Evolutionary conservation across 2,329 filamentous ascomycete species (phyloP).

Genomic region (Pseudogymnoascus sp.): DNA sequence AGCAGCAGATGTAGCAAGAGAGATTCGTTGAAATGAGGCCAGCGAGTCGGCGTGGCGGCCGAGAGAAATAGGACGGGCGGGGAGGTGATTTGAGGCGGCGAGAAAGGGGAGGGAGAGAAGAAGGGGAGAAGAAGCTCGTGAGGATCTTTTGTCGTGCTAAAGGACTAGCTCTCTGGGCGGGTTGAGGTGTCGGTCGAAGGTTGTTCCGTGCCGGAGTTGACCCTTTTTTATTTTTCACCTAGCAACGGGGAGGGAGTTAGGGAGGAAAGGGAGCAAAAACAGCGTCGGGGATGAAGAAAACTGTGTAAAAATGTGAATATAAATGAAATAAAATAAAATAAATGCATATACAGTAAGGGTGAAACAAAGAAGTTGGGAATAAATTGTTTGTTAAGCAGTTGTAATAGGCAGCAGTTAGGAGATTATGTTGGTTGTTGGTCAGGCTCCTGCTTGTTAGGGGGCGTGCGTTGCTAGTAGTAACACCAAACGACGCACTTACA

Average conservation of each 20-base stretch:
- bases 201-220: not conserved
- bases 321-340: not conserved
- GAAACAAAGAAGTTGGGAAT: not conserved
- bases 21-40: not conserved
- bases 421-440: not conserved
- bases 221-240: not conserved
- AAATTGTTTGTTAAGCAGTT: not conserved
- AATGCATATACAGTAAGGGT: not conserved
- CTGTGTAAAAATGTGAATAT: not conserved
- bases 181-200: not conserved
- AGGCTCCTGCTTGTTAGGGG: not conserved
- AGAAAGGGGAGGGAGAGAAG: constrained; percentile 1
- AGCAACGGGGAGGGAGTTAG: not conserved
- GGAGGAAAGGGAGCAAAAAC: not conserved
- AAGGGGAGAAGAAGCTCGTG: not conserved
- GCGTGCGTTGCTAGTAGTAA: not conserved
- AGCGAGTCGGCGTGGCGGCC: not conserved
- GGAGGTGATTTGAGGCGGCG: not conserved
- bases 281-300: not conserved
- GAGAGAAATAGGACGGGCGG: not conserved
- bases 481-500: not conserved
- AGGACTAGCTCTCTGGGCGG: not conserved
- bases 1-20: not conserved
- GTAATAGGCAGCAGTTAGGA: not conserved
- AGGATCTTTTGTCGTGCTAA: not conserved